Evolutionary conservation across 257 asterid genomes (phyloP).

Genomic region (Nicotiana otophora): DNA sequence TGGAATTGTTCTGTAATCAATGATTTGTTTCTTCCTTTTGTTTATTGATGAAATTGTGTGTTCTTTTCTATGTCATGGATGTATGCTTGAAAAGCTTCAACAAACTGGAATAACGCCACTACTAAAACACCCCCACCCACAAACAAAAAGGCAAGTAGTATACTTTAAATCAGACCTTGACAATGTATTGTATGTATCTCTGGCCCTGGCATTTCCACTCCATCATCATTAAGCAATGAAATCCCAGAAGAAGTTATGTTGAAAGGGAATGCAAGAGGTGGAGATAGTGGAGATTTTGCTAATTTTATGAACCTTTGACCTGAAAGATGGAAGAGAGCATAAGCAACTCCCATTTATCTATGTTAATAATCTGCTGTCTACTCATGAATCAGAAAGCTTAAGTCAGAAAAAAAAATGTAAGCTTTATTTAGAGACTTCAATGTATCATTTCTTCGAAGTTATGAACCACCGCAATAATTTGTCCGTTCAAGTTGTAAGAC

Average conservation of each 20-base stretch:
- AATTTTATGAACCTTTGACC: slow-evolving; percentile 75
- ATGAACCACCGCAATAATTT: not conserved
- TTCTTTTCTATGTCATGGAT: not conserved
- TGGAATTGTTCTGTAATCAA: not conserved
- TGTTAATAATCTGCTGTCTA: not conserved
- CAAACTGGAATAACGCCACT: not conserved
- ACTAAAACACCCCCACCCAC: not conserved
- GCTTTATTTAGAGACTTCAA: not conserved
- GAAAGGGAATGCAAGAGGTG: slow-evolving; percentile 59
- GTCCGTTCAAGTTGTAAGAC: not conserved
- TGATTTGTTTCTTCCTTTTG: not conserved
- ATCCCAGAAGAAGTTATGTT: slow-evolving; percentile 59
- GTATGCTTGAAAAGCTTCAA: not conserved
- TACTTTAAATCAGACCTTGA: slow-evolving; percentile 43
- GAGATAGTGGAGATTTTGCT: slow-evolving; percentile 78
- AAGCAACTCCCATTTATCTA: not conserved
- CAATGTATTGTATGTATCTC: slow-evolving; percentile 50
- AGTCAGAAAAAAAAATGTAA: not conserved
- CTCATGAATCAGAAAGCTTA: not conserved
- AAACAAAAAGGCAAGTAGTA: not conserved
- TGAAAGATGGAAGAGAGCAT: slow-evolving; percentile 26
- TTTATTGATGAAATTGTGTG: not conserved
- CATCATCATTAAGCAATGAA: slow-evolving; percentile 56
- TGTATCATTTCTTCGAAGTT: not conserved
- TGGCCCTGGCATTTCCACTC: slow-evolving; percentile 62